Evolutionary conservation across 768 basidiomycete species (phyloP).

Genomic region (Tricholoma hemisulphureum): DNA sequence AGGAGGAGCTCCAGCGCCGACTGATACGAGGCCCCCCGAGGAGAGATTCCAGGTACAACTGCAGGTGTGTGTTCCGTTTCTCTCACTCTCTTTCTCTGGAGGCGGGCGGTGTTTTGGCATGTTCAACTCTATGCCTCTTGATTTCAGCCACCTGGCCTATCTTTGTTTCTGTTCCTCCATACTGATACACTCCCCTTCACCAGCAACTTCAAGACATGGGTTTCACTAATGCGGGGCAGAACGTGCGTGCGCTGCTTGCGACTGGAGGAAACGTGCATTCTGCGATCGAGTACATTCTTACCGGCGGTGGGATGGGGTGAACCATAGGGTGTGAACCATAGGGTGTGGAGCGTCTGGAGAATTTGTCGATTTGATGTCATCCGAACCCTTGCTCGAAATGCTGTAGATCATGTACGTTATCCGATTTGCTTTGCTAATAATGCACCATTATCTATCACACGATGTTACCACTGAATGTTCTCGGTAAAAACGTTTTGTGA

Average conservation of each 20-base stretch:
- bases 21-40: slow-evolving; percentile 77
- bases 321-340: too few species aligned
- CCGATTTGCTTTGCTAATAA: too few species aligned
- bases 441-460: too few species aligned
- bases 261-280: slow-evolving; percentile 92
- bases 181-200: background rate
- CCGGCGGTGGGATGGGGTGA: slow-evolving; percentile 80
- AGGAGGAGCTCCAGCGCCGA: slow-evolving; percentile 46
- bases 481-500: too few species aligned
- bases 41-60: slow-evolving; percentile 92
- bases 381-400: too few species aligned
- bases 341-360: too few species aligned
- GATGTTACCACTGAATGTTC: too few species aligned
- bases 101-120: background rate
- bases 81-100: background rate
- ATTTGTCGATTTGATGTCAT: too few species aligned
- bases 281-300: slow-evolving; percentile 90
- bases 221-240: slow-evolving; percentile 85
- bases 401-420: too few species aligned
- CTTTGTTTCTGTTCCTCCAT: background rate
- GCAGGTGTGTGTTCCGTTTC: slow-evolving; percentile 46
- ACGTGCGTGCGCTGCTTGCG: slow-evolving; percentile 84
- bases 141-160: background rate
- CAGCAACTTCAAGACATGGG: slow-evolving; percentile 96
- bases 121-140: background rate